Evolutionary conservation across 306 rosid species (phyloP).

Genomic region (Carpinus fangiana): DNA sequence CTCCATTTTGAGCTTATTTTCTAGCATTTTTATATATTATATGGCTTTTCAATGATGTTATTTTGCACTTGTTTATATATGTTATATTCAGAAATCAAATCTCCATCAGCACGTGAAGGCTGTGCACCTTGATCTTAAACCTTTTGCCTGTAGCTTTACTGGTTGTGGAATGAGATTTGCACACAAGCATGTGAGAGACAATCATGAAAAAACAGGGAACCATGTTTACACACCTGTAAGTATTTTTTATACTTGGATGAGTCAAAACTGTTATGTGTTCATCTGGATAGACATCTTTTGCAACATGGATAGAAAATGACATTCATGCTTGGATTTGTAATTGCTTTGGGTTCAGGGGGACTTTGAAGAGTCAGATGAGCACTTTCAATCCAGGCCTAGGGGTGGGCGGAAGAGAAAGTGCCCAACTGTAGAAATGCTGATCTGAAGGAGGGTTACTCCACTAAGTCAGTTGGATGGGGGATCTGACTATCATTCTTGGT

Average conservation of each 20-base stretch:
- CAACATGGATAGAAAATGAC: constrained; percentile 30
- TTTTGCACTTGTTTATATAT: not conserved
- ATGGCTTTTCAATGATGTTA: not conserved
- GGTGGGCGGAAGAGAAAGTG: constrained; percentile 78
- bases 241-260: not conserved
- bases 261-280: not conserved
- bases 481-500: constrained; percentile 26
- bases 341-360: constrained; percentile 58
- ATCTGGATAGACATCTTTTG: constrained; percentile 5
- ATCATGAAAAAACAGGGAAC: constrained; percentile 60
- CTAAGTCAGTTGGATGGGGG: constrained; percentile 44
- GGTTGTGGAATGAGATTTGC: constrained; percentile 86
- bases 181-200: constrained; percentile 88
- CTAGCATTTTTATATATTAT: not conserved
- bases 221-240: constrained; percentile 69
- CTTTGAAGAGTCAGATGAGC: constrained; percentile 71
- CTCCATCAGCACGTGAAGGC: constrained; percentile 70
- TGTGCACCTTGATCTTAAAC: constrained; percentile 62
- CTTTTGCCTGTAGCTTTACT: constrained; percentile 64
- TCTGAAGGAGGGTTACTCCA: constrained; percentile 72
- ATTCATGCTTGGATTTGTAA: not conserved
- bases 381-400: constrained; percentile 68
- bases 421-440: constrained; percentile 68
- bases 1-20: not conserved
- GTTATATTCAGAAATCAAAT: constrained; percentile 64